Evolutionary conservation across 2,329 filamentous ascomycete genomes (phyloP), one percentile per base, ranked within the genome.

Genomic region (Blumeria graminis): DNA sequence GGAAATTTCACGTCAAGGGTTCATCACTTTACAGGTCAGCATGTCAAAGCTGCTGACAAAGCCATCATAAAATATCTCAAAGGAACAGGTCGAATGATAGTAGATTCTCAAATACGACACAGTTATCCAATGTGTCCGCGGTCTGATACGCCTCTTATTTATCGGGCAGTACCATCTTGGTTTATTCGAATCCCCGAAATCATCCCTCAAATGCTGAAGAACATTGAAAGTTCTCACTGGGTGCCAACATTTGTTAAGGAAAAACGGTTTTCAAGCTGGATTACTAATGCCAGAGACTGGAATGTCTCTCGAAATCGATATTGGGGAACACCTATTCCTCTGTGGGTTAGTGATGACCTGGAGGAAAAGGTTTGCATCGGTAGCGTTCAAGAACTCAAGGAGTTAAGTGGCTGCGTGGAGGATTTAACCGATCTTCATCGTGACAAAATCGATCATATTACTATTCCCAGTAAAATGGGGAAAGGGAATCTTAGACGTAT

Each of bases 101-200:
- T 88, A 34, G 88, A 94, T 61, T 86, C 85, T 53, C 86, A 93
- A 69, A 77, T 94, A 60, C 86, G 77, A 66, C 90, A 96, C 72
- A 90, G 86, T 63, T 93, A 94, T 68, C 88, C 87, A 18, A 90
- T 90, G 77, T 95, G 90, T 69, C 88, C 85, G 71, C 80, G 90
- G 59, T 94, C 88, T n/a, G 90, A 95, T 66, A 95, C 86, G 0
- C 90, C 88, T 34, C 75, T 96, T 60, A 94, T 96, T 63, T 92
- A 94, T 70, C 80, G 85, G 61, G 87, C 90, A 32, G 87, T 95
- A 16, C 86, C 89, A 8, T 87, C 88, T 0, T 96, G 90, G 90
- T 95, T 95, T 67, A 84, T 96, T 64, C 86, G 86, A 68, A 86
- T 95, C 51, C 78, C 82, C 16, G 78, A 84, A 58, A 84, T 88